Conservation (phyloP, 2,329 filamentous ascomycete species). For the Pestalotiopsis sp. region DNA sequence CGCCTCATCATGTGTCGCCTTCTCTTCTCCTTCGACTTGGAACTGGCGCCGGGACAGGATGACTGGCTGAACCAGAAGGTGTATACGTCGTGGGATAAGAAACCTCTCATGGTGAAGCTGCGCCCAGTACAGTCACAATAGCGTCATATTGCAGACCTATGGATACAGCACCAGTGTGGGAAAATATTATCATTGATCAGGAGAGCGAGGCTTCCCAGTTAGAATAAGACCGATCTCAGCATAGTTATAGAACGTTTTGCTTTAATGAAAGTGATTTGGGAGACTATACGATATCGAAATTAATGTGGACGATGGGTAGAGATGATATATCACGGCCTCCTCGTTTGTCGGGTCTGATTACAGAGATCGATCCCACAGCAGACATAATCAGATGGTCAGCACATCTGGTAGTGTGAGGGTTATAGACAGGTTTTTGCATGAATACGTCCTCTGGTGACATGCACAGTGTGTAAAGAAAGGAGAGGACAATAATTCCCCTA, state of each 20-base stretch:
- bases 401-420: neutral
- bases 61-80: constrained; percentile 2
- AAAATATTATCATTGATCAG: neutral
- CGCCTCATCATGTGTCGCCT: neutral
- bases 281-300: too few species aligned
- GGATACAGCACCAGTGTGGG: neutral
- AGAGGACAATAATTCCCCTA: neutral
- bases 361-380: neutral
- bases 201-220: neutral
- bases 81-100: neutral
- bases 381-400: neutral
- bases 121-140: neutral
- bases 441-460: neutral
- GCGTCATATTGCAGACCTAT: neutral
- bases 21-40: neutral
- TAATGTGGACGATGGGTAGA: too few species aligned
- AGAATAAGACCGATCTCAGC: neutral
- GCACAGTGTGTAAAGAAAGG: neutral
- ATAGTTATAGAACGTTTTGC: neutral
- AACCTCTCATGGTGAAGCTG: neutral
- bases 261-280: too few species aligned
- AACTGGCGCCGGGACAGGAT: neutral
- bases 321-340: neutral
- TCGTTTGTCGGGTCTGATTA: neutral
- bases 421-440: neutral